Percentiles rank a stretch among this genome's conserved stretches.
phyloP scores from a whole-genome alignment of 1,139 yeast genomes.

The Eremothecium gossypii region DNA sequence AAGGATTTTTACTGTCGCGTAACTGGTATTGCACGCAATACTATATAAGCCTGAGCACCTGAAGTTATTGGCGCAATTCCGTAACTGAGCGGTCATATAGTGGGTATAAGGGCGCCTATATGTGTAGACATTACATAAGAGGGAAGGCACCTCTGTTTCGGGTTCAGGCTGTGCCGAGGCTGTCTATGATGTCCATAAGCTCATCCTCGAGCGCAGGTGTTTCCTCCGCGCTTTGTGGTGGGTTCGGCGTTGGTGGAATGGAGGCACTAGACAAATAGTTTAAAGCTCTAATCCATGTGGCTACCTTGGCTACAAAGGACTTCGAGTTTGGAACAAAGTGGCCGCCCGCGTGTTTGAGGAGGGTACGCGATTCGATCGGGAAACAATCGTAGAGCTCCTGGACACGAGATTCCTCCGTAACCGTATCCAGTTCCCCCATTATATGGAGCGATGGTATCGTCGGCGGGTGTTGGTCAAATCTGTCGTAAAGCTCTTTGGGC shows the following conservation, averaged over 20 bases:
- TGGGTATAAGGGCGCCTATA: too few relatives aligned
- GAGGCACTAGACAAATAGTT: background rate
- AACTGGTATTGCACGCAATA: too few relatives aligned
- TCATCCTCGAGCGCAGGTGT: slow-evolving; percentile 21
- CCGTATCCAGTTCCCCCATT: slow-evolving; percentile 80
- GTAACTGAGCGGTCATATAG: too few relatives aligned
- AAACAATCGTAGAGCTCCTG: slow-evolving; percentile 49
- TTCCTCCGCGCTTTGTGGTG: slow-evolving; percentile 4
- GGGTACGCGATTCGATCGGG: slow-evolving; percentile 36
- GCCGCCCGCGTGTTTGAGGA: slow-evolving; percentile 72
- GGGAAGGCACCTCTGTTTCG: background rate
- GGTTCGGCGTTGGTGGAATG: slow-evolving; percentile 4
- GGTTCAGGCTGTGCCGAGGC: slow-evolving; percentile 14
- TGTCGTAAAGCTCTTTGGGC: slow-evolving; percentile 43
- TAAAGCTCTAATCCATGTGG: slow-evolving; percentile 41
- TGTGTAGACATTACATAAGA: too few relatives aligned
- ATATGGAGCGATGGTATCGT: slow-evolving; percentile 62
- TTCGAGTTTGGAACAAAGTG: slow-evolving; percentile 77
- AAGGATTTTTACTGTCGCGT: too few relatives aligned
- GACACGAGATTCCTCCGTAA: slow-evolving; percentile 68
- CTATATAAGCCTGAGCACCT: too few relatives aligned
- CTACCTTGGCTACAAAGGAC: slow-evolving; percentile 47
- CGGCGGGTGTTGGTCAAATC: slow-evolving; percentile 37
- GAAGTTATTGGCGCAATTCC: too few relatives aligned
- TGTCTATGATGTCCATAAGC: slow-evolving; percentile 23